Conservation (phyloP, 2,329 filamentous ascomycete species). For the Achaetomium macrosporum region DNA sequence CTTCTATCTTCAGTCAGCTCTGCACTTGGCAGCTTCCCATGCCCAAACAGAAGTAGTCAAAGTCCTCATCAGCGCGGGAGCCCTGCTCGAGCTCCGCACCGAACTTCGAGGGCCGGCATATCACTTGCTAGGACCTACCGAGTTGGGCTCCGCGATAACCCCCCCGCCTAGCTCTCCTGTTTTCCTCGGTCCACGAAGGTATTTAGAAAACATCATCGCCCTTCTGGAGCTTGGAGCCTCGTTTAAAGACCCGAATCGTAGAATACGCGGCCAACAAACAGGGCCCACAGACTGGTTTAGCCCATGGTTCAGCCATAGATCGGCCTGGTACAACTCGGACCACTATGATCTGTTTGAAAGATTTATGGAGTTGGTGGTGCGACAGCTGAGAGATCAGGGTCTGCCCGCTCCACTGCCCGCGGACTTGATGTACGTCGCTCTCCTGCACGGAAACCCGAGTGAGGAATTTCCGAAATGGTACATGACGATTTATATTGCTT, state of each 20-base stretch:
- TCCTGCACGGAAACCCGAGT: not conserved
- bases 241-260: not conserved
- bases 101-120: not conserved
- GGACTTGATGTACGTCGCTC: not conserved
- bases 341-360: not conserved
- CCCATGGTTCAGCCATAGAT: not conserved
- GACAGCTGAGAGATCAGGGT: not conserved
- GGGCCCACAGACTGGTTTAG: not conserved
- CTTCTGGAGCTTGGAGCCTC: slow-evolving; percentile 1
- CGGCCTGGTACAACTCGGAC: not conserved
- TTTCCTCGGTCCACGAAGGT: not conserved
- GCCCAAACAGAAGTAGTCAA: not conserved
- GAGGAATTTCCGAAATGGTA: slow-evolving; percentile 1
- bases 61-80: not conserved
- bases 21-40: not conserved
- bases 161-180: not conserved
- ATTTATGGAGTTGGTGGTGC: not conserved
- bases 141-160: not conserved
- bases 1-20: not conserved
- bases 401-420: not conserved
- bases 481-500: too few relatives aligned
- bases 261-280: too few relatives aligned
- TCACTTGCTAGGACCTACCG: not conserved
- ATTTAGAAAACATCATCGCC: not conserved
- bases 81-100: not conserved